A percentile compares a stretch with the other conserved stretches of the same genome.
Conservation (phyloP, 495 filamentous ascomycete species). For the Polyplosphaeria fusca region DNA sequence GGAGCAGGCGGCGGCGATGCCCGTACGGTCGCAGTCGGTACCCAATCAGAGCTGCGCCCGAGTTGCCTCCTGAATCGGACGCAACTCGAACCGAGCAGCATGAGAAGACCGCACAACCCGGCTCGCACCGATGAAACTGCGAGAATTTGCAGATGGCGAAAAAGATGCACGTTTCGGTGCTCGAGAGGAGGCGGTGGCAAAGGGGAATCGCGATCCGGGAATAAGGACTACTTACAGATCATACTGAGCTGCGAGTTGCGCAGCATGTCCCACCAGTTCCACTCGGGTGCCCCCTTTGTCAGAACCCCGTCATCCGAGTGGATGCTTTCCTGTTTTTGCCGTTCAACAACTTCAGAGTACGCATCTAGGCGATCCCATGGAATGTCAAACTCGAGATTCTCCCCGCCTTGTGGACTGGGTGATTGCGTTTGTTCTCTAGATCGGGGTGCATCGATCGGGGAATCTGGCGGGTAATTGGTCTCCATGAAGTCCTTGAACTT, state of each 20-base stretch:
- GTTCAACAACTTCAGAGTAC: constrained; percentile 2
- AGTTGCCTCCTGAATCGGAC: not conserved
- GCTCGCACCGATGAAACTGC: too few relatives aligned
- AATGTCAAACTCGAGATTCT: constrained; percentile 4
- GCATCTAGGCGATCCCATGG: constrained; percentile 21
- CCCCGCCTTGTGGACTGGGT: constrained; percentile 13
- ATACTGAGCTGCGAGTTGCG: constrained; percentile 1
- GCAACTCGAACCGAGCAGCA: not conserved
- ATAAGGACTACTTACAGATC: constrained; percentile 11
- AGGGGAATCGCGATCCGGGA: too few relatives aligned
- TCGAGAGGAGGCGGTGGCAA: too few relatives aligned
- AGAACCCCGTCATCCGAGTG: not conserved
- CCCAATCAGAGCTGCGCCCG: not conserved
- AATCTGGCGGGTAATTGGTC: constrained; percentile 1
- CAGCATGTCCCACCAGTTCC: constrained; percentile 29
- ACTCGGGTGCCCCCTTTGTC: constrained; percentile 13
- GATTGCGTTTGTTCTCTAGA: not conserved
- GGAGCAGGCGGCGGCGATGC: not conserved
- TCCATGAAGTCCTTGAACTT: constrained; percentile 15
- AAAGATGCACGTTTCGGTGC: too few relatives aligned
- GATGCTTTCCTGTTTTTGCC: not conserved
- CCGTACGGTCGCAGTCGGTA: not conserved
- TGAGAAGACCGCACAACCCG: too few relatives aligned
- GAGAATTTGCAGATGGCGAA: too few relatives aligned
- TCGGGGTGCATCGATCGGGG: not conserved